Percentiles rank a stretch among this genome's conserved stretches.
These are phyloP conservation scores for Populus davidiana DNA, from an alignment of 345 rosid genomes.

Conservation along the genomic window DNA sequence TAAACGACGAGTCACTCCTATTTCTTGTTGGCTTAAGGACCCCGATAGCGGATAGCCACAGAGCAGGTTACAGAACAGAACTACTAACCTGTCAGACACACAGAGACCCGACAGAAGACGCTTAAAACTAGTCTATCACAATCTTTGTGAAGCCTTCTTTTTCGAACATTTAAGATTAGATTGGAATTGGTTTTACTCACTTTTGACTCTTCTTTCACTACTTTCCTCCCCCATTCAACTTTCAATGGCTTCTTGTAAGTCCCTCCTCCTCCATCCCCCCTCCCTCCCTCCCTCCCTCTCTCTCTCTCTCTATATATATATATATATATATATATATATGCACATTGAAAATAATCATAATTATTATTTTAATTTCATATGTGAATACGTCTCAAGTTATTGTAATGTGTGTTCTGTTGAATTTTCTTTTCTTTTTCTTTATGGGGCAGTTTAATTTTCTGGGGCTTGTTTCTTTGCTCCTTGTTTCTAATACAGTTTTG, in stretches of 20 bases:
- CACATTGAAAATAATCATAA: background rate
- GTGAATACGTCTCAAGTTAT: background rate
- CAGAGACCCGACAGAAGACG: background rate
- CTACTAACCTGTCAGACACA: background rate
- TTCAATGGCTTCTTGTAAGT: conserved; percentile 48
- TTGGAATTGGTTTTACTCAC: background rate
- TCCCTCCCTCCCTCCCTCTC: background rate
- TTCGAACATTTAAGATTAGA: background rate
- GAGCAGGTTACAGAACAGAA: too few relatives aligned
- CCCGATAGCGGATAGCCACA: background rate
- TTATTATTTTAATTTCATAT: background rate
- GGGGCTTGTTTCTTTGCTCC: too few relatives aligned
- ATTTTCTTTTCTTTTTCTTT: background rate
- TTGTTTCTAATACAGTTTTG: too few relatives aligned
- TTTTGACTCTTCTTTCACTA: background rate
- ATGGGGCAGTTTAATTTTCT: background rate
- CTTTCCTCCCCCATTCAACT: background rate
- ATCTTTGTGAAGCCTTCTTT: background rate
- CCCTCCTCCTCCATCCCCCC: background rate
- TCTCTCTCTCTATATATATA: too few relatives aligned
- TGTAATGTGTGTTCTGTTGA: background rate
- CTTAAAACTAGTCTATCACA: background rate
- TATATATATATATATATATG: background rate
- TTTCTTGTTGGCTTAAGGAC: background rate
- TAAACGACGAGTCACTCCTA: background rate